These are phyloP conservation scores for Penicillium oxalicum DNA, from an alignment of 2,329 filamentous ascomycete species.

Conservation along the genomic window DNA sequence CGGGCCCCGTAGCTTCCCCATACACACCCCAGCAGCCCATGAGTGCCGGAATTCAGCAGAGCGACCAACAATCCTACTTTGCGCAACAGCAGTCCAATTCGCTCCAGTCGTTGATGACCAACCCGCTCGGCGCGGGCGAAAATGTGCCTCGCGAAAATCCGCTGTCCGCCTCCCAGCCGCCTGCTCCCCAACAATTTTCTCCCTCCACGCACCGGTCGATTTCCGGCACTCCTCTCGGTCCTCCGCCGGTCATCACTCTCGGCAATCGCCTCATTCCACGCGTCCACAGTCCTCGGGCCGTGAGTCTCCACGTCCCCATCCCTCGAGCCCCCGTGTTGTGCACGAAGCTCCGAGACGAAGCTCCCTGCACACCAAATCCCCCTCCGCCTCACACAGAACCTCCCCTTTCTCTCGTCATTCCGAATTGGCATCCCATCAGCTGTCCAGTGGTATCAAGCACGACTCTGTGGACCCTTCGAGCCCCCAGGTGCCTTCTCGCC, in stretches of 20 bases:
- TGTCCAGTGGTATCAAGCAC: slow-evolving; percentile 55
- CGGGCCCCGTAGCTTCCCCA: slow-evolving; percentile 32
- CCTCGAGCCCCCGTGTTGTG: slow-evolving; percentile 29
- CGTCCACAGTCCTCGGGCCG: slow-evolving; percentile 36
- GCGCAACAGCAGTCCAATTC: slow-evolving; percentile 36
- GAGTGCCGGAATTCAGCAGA: slow-evolving; percentile 26
- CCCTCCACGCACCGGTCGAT: slow-evolving; percentile 39
- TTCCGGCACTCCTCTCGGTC: slow-evolving; percentile 46
- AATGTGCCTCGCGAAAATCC: slow-evolving; percentile 34
- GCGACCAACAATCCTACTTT: slow-evolving; percentile 34
- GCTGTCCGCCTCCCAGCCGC: slow-evolving; percentile 26
- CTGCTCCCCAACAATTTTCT: slow-evolving; percentile 31
- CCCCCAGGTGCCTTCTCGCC: slow-evolving; percentile 57
- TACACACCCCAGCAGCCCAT: slow-evolving; percentile 36
- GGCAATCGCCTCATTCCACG: slow-evolving; percentile 31
- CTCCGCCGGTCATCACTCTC: slow-evolving; percentile 33
- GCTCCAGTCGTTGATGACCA: slow-evolving; percentile 35
- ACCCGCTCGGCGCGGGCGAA: slow-evolving; percentile 29
- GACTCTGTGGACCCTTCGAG: slow-evolving; percentile 70
- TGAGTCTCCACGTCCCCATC: slow-evolving; percentile 28
- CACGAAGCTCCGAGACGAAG: slow-evolving; percentile 27
- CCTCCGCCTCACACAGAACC: slow-evolving; percentile 22
- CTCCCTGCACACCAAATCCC: slow-evolving; percentile 24
- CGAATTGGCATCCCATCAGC: slow-evolving; percentile 25
- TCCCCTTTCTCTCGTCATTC: slow-evolving; percentile 36